Evolutionary conservation across 2,329 filamentous ascomycete genomes (phyloP), one percentile per base, ranked within the genome.

Genomic region (Fusarium palustre): DNA sequence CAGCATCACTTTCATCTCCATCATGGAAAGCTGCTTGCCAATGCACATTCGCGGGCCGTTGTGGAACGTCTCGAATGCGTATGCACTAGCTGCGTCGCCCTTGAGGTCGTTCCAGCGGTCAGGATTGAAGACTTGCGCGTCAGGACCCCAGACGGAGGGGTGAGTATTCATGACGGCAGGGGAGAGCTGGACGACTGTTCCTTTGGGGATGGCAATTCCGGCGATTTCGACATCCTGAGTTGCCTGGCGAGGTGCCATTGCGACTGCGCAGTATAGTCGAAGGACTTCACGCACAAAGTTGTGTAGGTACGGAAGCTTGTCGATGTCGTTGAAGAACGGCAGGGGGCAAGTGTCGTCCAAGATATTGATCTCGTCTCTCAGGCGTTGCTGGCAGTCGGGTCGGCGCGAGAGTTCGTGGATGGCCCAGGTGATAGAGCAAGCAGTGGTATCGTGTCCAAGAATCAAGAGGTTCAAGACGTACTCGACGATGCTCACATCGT

Each of bases 401-500:
- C 78, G 65, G 34, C 74, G 71, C 8, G 79, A 75, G 11, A 85
- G 74, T 62, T 80, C 75, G 54, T 83, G 80, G 8, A 80, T 72
- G 0, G 79, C 79, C 82, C 82, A 84, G 3, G 78, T 79, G 66
- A 83, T 77, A 0, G 80, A 72, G 9, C 77, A 79, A 5, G 82
- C 81, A 1, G 82, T 84, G 0, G 82, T 84, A 56, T 84, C 82
- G 58, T 84, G 81, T 43, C 74, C 82, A 16, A 82, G 79, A 2
- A 81, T 77, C 34, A 83, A 72, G 64, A 83, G 80, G 10, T 82
- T 84, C 71, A 84, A 76, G 25, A 82, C 64, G 25, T 75, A 74
- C 68, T 77, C 75, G 16, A 76, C 66, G 16, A 80, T 71, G 9
- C 75, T 48, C 15, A 59, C 75, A 13, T 74, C 68, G n/a, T 76